These are phyloP conservation scores for Lentinus polychrous DNA, from an alignment of 1,284 basidiomycete species.

Conservation along the genomic window DNA sequence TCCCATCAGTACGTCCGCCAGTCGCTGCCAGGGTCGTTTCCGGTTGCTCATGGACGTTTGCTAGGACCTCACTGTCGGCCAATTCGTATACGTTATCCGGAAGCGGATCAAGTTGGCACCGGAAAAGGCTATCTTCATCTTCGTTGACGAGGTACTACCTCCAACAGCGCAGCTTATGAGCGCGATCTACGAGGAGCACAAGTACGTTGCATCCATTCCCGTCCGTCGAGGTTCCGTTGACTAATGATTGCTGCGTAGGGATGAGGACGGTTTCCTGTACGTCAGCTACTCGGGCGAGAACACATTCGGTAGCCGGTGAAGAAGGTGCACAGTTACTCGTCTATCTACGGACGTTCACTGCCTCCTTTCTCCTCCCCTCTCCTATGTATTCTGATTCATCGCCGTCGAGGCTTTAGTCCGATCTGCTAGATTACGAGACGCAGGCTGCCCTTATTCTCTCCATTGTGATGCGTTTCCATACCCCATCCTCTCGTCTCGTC, in stretches of 20 bases:
- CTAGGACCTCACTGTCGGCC: slow-evolving; percentile 95
- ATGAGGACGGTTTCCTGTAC: slow-evolving; percentile 95
- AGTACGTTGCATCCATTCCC: slow-evolving; percentile 45
- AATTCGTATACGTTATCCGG: slow-evolving; percentile 99
- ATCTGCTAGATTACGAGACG: background rate
- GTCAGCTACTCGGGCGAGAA: slow-evolving; percentile 97
- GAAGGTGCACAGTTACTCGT: slow-evolving; percentile 6
- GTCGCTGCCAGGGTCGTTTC: slow-evolving; percentile 9
- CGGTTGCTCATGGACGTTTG: background rate
- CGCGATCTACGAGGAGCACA: slow-evolving; percentile 99
- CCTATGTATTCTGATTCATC: background rate
- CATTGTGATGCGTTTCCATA: background rate
- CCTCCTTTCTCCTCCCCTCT: background rate
- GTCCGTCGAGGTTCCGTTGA: slow-evolving; percentile 2
- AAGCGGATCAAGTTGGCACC: slow-evolving; percentile 99
- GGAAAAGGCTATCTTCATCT: slow-evolving; percentile 99
- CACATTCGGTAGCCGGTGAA: slow-evolving; percentile 64
- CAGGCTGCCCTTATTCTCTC: too few relatives aligned
- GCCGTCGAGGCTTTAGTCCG: background rate
- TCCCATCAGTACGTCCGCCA: slow-evolving; percentile 73
- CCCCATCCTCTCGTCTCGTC: background rate
- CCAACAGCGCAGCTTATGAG: slow-evolving; percentile 99
- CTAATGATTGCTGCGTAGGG: slow-evolving; percentile 42
- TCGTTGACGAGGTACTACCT: slow-evolving; percentile 96
- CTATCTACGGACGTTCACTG: slow-evolving; percentile 4